Evolutionary conservation across 768 basidiomycete species (phyloP), one percentile per base, ranked within the genome.

Genomic region (Mrakia blollopis): DNA sequence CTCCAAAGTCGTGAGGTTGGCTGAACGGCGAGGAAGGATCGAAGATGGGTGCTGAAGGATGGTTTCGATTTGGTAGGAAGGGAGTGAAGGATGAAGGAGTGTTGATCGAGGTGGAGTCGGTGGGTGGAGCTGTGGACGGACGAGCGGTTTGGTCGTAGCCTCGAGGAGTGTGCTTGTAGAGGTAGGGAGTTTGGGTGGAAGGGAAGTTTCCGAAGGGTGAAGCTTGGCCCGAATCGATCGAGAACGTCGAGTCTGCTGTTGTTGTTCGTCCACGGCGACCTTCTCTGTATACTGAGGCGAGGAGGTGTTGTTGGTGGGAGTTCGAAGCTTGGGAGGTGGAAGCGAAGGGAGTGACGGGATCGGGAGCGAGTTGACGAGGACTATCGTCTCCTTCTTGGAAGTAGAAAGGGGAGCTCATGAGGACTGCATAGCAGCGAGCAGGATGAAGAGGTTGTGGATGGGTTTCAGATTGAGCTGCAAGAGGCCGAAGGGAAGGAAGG

Each of bases 21-120:
- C 72, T 73, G 72, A 73, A 73, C 3, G 72, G 72, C 14, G 72
- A 73, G 72, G 60, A 60, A 11, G 72, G 72, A 16, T 73, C 72
- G 39, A 73, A 73, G 72, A 73, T 47, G 39, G 72, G 72, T 57
- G 41, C 57, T 41, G 57, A 28, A 73, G 39, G 57, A 23, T 14
- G 72, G 23, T 13, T 37, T 9, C 72, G 57, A 28, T 57, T 57
- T 25, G 57, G 25, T 10, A 57, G 62, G 62, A 63, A 63, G 62
- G 62, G 62, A 30, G 62, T 63, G 62, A 63, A 63, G 62, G 62
- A 32, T 21, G 30, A 35, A 37, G 62, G 62, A 30, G 62, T 63
- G 30, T 32, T 32, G 62, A 35, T 63, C 32, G 32, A 37, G 30
- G 62, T 57, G 54, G 23, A 57, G 25, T 44, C 60, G 28, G 39